phyloP scores from a whole-genome alignment of 768 basidiomycete species.

The Phanerochaete carnosa region DNA sequence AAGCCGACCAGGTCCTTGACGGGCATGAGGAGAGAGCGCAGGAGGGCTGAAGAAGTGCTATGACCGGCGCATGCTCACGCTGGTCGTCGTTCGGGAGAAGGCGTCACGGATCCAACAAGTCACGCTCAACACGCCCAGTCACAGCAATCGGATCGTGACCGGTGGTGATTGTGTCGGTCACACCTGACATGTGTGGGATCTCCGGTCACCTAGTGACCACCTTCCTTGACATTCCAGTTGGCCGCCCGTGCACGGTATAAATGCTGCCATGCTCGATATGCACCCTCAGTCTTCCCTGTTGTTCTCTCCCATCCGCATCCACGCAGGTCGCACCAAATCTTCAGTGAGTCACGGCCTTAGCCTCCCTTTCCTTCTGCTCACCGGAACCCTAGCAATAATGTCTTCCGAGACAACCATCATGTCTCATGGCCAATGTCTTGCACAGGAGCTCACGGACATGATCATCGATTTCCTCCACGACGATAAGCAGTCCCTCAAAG shows the following conservation, averaged over 20 bases:
- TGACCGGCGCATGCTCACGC: not conserved
- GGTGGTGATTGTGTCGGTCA: not conserved
- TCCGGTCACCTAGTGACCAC: not conserved
- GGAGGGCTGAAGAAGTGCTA: not conserved
- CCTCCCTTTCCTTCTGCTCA: not conserved
- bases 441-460: conserved; percentile 19
- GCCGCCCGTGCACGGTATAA: not conserved
- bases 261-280: not conserved
- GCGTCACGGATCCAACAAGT: not conserved
- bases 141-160: not conserved
- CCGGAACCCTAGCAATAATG: not conserved
- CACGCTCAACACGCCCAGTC: conserved; percentile 4
- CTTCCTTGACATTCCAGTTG: too few relatives aligned
- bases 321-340: too few relatives aligned
- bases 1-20: conserved; percentile 28
- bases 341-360: not conserved
- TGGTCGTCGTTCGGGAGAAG: not conserved
- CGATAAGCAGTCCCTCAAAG: conserved; percentile 13
- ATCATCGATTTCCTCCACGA: conserved; percentile 23
- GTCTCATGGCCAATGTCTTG: conserved; percentile 4
- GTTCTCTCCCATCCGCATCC: too few relatives aligned
- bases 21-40: conserved; percentile 17
- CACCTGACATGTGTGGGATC: not conserved
- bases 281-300: not conserved
- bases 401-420: not conserved